Percentiles rank a stretch among this genome's conserved stretches.
These are phyloP conservation scores for Pseudocercospora cruenta DNA, from an alignment of 2,329 filamentous ascomycete genomes.

Conservation along the genomic window DNA sequence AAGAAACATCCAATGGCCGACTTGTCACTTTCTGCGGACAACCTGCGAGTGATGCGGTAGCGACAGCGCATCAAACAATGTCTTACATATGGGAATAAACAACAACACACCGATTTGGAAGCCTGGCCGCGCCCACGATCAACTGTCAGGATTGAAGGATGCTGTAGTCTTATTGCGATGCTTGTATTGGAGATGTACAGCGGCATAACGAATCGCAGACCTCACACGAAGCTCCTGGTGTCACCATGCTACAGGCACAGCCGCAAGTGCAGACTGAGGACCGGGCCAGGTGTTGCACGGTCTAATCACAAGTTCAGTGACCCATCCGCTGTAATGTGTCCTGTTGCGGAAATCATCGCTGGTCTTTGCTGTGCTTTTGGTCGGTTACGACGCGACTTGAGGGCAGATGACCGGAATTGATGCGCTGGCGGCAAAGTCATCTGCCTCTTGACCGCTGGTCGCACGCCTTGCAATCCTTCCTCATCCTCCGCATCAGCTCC, in stretches of 20 bases:
- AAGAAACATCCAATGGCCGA: slow-evolving; percentile 5
- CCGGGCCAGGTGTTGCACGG: slow-evolving; percentile 15
- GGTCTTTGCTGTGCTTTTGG: slow-evolving; percentile 10
- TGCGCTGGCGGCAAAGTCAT: slow-evolving; percentile 10
- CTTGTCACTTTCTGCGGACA: slow-evolving; percentile 6
- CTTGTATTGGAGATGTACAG: slow-evolving; percentile 8
- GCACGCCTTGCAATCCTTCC: slow-evolving; percentile 11
- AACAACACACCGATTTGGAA: slow-evolving; percentile 4
- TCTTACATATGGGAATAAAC: slow-evolving; percentile 7
- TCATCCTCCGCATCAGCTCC: slow-evolving; percentile 1
- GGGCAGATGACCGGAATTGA: slow-evolving; percentile 18
- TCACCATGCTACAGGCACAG: slow-evolving; percentile 25
- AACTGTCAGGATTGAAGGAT: slow-evolving; percentile 10
- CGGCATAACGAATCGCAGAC: slow-evolving; percentile 18
- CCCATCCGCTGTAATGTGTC: slow-evolving; percentile 8
- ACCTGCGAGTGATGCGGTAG: slow-evolving; percentile 5
- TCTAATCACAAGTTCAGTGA: slow-evolving; percentile 13
- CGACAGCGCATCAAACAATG: slow-evolving; percentile 17
- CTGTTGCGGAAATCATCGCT: neutral
- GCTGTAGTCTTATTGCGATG: slow-evolving; percentile 11
- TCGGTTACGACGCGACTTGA: slow-evolving; percentile 19
- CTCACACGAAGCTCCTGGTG: slow-evolving; percentile 12
- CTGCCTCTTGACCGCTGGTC: slow-evolving; percentile 9
- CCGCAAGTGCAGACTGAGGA: slow-evolving; percentile 16
- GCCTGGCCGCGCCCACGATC: slow-evolving; percentile 3